Conservation (phyloP, 108 stramenopile species). For the Parietichytrium sp. region DNA sequence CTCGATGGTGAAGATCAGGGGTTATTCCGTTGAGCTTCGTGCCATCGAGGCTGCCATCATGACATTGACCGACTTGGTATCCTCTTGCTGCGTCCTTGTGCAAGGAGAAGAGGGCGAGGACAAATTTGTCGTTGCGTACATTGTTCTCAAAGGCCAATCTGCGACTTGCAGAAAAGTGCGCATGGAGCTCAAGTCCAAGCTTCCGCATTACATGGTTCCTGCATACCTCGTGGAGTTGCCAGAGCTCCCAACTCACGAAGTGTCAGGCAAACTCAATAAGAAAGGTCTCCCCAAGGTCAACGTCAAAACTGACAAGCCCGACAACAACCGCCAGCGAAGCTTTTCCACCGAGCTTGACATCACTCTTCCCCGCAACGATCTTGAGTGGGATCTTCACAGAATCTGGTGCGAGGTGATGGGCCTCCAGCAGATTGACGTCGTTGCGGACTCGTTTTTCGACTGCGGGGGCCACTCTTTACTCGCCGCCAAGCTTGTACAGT, state of each 20-base stretch:
- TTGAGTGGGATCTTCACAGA: conserved; percentile 39
- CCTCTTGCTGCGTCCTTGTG: conserved; percentile 67
- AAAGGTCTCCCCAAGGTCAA: conserved; percentile 58
- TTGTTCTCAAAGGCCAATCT: conserved; percentile 59
- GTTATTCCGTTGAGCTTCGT: conserved; percentile 73
- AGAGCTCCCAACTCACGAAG: conserved; percentile 68
- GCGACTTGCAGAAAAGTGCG: conserved; percentile 51
- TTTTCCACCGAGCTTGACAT: not conserved
- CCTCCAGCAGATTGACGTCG: conserved; percentile 44
- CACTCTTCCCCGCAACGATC: not conserved
- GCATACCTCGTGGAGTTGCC: conserved; percentile 66
- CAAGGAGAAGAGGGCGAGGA: conserved; percentile 71
- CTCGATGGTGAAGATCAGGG: conserved; percentile 80
- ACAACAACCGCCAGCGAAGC: not conserved
- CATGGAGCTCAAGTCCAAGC: conserved; percentile 54
- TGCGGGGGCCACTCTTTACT: conserved; percentile 72
- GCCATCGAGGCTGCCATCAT: conserved; percentile 65
- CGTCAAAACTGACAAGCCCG: not conserved
- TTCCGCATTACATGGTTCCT: conserved; percentile 68
- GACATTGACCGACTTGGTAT: conserved; percentile 56
- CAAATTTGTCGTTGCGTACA: conserved; percentile 74
- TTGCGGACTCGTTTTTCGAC: conserved; percentile 64
- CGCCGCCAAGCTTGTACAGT: conserved; percentile 62
- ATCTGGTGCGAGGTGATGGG: conserved; percentile 40
- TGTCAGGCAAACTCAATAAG: conserved; percentile 68